Conservation (phyloP, 2,329 filamentous ascomycete genomes). For the Fusarium hostae region DNA sequence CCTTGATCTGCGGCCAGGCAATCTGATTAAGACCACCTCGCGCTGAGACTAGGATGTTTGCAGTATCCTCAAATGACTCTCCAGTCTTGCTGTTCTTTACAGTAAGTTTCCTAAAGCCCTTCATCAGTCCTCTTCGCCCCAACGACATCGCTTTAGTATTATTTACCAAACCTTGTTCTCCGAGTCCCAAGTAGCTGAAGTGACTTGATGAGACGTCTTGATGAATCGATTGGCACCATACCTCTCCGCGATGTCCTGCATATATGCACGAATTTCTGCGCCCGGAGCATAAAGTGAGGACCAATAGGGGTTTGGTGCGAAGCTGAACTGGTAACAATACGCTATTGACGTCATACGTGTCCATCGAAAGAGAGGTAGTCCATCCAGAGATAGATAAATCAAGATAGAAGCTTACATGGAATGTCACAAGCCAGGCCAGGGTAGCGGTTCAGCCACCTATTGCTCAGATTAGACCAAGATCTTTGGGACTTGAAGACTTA, state of each 20-base stretch:
- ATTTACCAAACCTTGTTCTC: neutral
- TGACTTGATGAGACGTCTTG: neutral
- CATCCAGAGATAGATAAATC: fast-evolving
- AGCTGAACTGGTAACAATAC: neutral
- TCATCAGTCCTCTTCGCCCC: neutral
- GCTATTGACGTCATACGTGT: neutral
- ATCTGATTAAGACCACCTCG: neutral
- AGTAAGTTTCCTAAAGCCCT: neutral
- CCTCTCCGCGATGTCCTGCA: neutral
- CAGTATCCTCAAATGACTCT: neutral
- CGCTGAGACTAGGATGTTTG: neutral
- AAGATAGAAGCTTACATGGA: neutral
- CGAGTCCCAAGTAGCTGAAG: neutral
- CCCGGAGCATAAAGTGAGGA: neutral
- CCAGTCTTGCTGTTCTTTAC: neutral
- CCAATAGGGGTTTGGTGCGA: neutral
- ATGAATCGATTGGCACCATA: neutral
- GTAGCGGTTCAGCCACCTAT: neutral
- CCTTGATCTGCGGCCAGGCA: neutral
- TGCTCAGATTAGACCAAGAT: neutral
- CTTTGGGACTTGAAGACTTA: fast-evolving
- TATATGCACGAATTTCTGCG: neutral
- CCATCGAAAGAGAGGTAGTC: no score
- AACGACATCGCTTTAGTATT: fast-evolving
- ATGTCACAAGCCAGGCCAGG: neutral